A percentile compares a stretch with the other conserved stretches of the same genome.
Evolutionary conservation across 805 yeast species (phyloP).

Genomic region (Starmerella floris): DNA sequence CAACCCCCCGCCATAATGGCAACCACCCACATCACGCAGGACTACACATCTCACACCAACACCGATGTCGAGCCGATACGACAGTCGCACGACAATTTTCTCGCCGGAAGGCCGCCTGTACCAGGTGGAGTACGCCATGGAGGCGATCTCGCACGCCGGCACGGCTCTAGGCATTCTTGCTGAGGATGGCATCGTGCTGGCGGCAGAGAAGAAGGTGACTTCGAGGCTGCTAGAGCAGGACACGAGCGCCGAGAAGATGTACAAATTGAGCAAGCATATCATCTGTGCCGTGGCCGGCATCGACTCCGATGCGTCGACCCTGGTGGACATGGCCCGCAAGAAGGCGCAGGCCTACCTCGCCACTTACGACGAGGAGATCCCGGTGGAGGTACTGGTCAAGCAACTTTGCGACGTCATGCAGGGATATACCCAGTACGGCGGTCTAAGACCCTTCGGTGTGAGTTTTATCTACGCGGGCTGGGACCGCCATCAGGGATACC

Average conservation of each 20-base stretch:
- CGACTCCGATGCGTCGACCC: conserved; percentile 90
- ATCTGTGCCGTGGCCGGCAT: conserved; percentile 95
- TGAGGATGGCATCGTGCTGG: conserved; percentile 78
- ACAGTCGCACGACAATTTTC: conserved; percentile 94
- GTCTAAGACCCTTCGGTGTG: conserved; percentile 96
- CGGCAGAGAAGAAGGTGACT: conserved; percentile 93
- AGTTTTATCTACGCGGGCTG: conserved; percentile 92
- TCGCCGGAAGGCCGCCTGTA: conserved; percentile 97
- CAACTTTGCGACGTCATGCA: conserved; percentile 86
- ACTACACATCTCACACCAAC: neutral
- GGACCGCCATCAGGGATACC: conserved; percentile 81
- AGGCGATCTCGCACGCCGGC: conserved; percentile 74
- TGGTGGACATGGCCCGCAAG: conserved; percentile 75
- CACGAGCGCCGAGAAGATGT: conserved; percentile 83
- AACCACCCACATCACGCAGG: neutral
- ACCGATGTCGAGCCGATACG: conserved; percentile 80
- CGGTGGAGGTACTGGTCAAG: conserved; percentile 82
- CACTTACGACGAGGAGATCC: conserved; percentile 81
- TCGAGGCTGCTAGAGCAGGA: conserved; percentile 88
- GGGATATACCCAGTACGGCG: conserved; percentile 98
- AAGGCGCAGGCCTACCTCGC: conserved; percentile 74
- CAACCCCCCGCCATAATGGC: neutral
- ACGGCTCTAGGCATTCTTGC: conserved; percentile 70
- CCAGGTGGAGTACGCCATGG: conserved; percentile 93
- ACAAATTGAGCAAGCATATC: conserved; percentile 54